A percentile compares a stretch with the other conserved stretches of the same genome.
Evolutionary conservation across 345 rosid species (phyloP).

Genomic region (Eucalyptus grandis): DNA sequence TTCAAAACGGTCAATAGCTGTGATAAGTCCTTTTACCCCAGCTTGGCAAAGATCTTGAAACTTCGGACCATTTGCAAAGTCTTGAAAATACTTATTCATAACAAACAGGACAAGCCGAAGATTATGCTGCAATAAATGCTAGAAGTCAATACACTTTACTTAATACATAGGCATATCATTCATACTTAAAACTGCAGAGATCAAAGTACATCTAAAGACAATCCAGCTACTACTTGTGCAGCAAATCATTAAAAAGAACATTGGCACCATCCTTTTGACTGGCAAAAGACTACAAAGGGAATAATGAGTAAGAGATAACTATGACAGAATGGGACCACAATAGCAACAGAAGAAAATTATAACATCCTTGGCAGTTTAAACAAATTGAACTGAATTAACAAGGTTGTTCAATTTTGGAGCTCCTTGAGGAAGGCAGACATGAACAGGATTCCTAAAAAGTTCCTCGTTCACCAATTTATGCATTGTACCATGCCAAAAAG

Average conservation of each 20-base stretch:
- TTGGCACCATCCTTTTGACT: not conserved
- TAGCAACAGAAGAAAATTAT: not conserved
- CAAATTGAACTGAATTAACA: not conserved
- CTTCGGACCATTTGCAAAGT: slow-evolving; percentile 58
- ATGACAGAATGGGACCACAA: not conserved
- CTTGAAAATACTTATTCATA: slow-evolving; percentile 84
- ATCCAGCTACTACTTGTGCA: not conserved
- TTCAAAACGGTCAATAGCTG: slow-evolving; percentile 92
- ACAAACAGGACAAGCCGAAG: slow-evolving; percentile 85
- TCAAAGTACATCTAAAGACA: not conserved
- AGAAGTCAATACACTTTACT: not conserved
- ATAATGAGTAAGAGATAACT: not conserved
- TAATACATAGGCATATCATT: not conserved
- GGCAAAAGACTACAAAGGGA: not conserved
- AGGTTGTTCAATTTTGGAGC: not conserved
- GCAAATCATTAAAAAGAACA: not conserved
- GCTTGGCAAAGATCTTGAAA: slow-evolving; percentile 98
- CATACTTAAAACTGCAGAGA: not conserved
- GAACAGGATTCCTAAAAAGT: not conserved
- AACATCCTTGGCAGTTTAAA: not conserved
- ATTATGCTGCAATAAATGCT: slow-evolving; percentile 64
- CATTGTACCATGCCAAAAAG: not conserved
- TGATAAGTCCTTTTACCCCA: slow-evolving; percentile 82
- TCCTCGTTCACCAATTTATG: not conserved
- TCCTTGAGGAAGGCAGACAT: not conserved